Conservation (phyloP, 2,329 filamentous ascomycete genomes). For the Aureobasidium sp. region DNA sequence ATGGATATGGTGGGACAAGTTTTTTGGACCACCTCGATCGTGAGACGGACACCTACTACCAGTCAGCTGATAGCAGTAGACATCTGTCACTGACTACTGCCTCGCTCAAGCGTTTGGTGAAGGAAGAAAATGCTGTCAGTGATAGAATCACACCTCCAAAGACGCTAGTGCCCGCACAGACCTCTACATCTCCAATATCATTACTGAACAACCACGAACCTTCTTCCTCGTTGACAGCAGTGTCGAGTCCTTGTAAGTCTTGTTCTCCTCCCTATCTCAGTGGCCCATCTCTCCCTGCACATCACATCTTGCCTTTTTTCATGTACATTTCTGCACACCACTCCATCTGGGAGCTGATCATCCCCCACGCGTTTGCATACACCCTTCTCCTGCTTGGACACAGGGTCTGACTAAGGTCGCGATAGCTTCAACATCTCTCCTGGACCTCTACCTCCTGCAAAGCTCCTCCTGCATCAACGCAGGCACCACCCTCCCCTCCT, state of each 20-base stretch:
- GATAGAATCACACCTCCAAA: not conserved
- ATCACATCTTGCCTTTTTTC: not conserved
- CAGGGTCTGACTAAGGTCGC: not conserved
- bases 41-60: not conserved
- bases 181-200: not conserved
- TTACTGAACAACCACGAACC: not conserved
- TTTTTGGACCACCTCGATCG: not conserved
- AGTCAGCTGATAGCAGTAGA: not conserved
- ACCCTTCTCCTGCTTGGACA: no score
- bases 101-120: not conserved
- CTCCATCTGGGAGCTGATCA: not conserved
- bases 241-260: not conserved
- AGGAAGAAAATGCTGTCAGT: not conserved
- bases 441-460: slow-evolving; percentile 1
- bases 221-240: not conserved
- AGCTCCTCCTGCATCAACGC: slow-evolving; percentile 4
- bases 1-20: not conserved
- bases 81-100: not conserved
- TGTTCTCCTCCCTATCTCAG: not conserved
- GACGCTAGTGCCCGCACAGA: not conserved
- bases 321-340: not conserved
- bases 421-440: not conserved
- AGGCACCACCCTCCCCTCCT: not conserved
- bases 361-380: not conserved
- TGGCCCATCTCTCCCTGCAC: not conserved